Evolutionary conservation across 2,329 filamentous ascomycete genomes (phyloP), one percentile per base, ranked within the genome.

Genomic region (Alternaria hordeiaustralica): DNA sequence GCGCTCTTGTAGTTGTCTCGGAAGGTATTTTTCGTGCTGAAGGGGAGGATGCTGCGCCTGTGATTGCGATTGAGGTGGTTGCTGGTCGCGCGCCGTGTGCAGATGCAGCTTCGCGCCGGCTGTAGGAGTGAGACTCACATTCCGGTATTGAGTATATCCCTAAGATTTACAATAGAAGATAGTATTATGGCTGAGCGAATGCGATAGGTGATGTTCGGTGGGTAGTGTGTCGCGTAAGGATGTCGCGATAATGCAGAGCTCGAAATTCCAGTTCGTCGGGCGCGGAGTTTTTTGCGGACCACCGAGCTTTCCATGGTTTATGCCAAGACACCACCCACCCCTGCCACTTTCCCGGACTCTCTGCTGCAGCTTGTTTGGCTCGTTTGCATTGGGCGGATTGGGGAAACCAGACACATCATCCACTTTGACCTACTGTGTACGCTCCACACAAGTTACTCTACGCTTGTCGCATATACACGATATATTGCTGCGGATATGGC

Each of bases 241-340:
- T 43, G 58, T 67, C 41, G 59, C 49, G 60, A 65, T 59, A 15
- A 33, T 11, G 4, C 15, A 12, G 23, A 55, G 49, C 43, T 55
- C 25, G 58, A 60, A 55, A 60, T 57, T 65, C 67, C 64, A 11
- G 30, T 36, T 61, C 60, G 63, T 58, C 30, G 30, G 20, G 25
- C 28, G 57, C 60, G 66, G 55, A 65, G 61, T 61, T 71, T 75
- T 72, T 65, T 71, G 68, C 68, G 71, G 70, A 71, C 66, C 70
- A 61, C 68, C 63, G 64, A 72, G 60, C 51, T 49, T 8, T n/a
- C 36, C 36, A 41, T 25, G 61, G 45, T 15, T 56, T 41, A 13
- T 43, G 61, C 55, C 56, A 51, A 57, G 59, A 61, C 63, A 18
- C 12, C 21, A n/a, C 20, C 1, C 30, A 46, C 18, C 43, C 33